Percentiles rank a stretch among this genome's conserved stretches.
Evolutionary conservation across 495 filamentous ascomycete genomes (phyloP).

Genomic region (Xanthoparmelia taractica): DNA sequence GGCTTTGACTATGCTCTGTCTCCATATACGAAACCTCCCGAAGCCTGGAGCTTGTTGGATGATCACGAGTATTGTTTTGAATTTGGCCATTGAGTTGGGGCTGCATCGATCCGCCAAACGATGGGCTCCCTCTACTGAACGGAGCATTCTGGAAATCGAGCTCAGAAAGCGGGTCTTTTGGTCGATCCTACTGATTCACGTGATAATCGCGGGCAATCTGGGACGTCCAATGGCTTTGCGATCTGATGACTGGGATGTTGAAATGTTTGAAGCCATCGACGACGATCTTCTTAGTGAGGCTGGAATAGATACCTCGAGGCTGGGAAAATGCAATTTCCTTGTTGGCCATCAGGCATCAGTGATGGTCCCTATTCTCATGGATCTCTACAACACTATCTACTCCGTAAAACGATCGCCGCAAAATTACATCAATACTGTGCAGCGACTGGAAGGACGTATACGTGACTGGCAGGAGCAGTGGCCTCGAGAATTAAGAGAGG

Average conservation of each 20-base stretch:
- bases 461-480: conserved; percentile 48
- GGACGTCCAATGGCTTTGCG: conserved; percentile 67
- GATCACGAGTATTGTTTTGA: conserved; percentile 51
- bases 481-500: conserved; percentile 45
- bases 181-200: conserved; percentile 53
- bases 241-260: conserved; percentile 64
- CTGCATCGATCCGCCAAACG: conserved; percentile 62
- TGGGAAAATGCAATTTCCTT: conserved; percentile 54
- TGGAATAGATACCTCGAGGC: conserved; percentile 39
- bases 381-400: conserved; percentile 67
- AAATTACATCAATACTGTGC: conserved; percentile 54
- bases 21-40: conserved; percentile 66
- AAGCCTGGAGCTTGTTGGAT: conserved; percentile 67
- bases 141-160: conserved; percentile 55
- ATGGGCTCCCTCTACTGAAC: conserved; percentile 44
- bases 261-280: conserved; percentile 59
- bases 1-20: conserved; percentile 59
- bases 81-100: conserved; percentile 61
- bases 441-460: conserved; percentile 53
- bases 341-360: conserved; percentile 56
- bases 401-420: conserved; percentile 49
- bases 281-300: conserved; percentile 47
- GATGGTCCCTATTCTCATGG: conserved; percentile 53
- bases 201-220: conserved; percentile 61
- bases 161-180: conserved; percentile 72